These are phyloP conservation scores for Nakazawaea ernobii DNA, from an alignment of 805 yeast species.

Conservation along the genomic window DNA sequence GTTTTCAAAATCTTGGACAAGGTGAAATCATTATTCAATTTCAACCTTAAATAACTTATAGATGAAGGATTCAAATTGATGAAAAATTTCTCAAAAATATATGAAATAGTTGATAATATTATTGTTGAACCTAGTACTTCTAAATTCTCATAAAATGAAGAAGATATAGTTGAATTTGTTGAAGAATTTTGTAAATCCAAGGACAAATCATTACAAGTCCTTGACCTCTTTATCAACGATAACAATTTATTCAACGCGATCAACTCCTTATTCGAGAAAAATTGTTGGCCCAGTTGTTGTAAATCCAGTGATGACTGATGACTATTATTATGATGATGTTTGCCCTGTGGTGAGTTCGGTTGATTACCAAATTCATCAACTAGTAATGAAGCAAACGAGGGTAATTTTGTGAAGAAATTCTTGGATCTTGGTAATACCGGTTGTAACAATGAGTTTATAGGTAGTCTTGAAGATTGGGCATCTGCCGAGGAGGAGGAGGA, in stretches of 20 bases:
- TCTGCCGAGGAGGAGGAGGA: neutral
- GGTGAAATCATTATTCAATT: slow-evolving; percentile 28
- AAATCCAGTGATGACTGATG: neutral
- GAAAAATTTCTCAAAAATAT: slow-evolving; percentile 60
- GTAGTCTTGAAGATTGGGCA: slow-evolving; percentile 30
- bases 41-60: slow-evolving; percentile 39
- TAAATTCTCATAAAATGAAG: slow-evolving; percentile 35
- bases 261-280: slow-evolving; percentile 5
- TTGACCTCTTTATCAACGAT: slow-evolving; percentile 52
- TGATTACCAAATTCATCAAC: slow-evolving; percentile 19
- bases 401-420: slow-evolving; percentile 3
- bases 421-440: slow-evolving; percentile 4
- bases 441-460: slow-evolving; percentile 39
- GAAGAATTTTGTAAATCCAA: slow-evolving; percentile 10
- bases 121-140: slow-evolving; percentile 54
- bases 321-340: neutral
- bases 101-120: slow-evolving; percentile 48
- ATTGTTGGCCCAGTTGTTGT: neutral
- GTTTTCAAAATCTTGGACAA: slow-evolving; percentile 41
- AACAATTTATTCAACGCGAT: slow-evolving; percentile 29
- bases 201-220: slow-evolving; percentile 49
- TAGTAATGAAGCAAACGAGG: slow-evolving; percentile 15
- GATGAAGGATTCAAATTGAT: slow-evolving; percentile 48
- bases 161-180: slow-evolving; percentile 2
- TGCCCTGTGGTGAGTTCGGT: neutral